These are phyloP conservation scores for Penicillium sp. DNA, from an alignment of 2,329 filamentous ascomycete species.

Conservation along the genomic window DNA sequence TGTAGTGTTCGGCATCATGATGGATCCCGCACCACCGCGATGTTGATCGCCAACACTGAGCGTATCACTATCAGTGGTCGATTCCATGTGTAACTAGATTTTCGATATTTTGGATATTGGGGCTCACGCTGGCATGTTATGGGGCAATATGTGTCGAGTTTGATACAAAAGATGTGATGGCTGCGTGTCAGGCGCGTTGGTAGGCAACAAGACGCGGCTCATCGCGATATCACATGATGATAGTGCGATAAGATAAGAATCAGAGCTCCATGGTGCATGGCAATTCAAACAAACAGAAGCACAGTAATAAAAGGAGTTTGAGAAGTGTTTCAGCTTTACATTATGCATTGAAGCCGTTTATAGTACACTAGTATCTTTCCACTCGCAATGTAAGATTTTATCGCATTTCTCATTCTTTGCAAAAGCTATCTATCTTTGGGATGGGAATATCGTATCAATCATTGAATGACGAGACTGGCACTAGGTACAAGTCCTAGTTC, in stretches of 20 bases:
- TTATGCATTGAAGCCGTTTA: background rate
- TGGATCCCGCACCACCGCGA: constrained; percentile 43
- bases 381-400: background rate
- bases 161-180: constrained; percentile 7
- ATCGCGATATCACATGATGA: constrained; percentile 38
- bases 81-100: constrained; percentile 6
- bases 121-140: constrained; percentile 51
- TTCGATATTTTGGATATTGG: background rate
- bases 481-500: constrained; percentile 89
- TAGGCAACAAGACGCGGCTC: constrained; percentile 22
- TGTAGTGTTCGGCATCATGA: constrained; percentile 42
- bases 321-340: background rate
- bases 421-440: constrained; percentile 4
- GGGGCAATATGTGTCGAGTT: constrained; percentile 13
- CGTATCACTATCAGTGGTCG: constrained; percentile 24
- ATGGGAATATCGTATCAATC: constrained; percentile 12
- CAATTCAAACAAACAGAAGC: background rate
- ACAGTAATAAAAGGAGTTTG: background rate
- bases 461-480: constrained; percentile 76
- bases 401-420: constrained; percentile 13
- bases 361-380: background rate
- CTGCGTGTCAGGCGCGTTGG: constrained; percentile 20
- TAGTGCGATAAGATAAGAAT: constrained; percentile 5
- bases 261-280: background rate
- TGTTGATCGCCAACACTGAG: constrained; percentile 69